Conservation (phyloP, 2,329 filamentous ascomycete genomes). For the Helotiales sp. region DNA sequence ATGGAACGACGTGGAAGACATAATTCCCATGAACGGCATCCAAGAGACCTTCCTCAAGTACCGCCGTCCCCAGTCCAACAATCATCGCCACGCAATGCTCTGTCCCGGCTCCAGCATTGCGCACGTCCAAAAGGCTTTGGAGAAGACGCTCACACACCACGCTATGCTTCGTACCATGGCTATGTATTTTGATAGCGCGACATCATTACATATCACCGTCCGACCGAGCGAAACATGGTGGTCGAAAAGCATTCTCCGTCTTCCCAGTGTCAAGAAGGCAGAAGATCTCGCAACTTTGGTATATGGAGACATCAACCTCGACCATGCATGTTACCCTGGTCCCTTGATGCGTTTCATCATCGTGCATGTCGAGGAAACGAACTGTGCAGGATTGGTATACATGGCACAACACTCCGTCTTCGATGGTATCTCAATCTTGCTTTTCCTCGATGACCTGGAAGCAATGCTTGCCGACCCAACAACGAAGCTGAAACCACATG, state of each 20-base stretch:
- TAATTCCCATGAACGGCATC: conserved; percentile 15
- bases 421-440: conserved; percentile 11
- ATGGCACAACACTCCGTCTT: conserved; percentile 16
- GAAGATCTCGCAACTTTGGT: background rate
- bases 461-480: background rate
- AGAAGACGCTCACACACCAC: conserved; percentile 8
- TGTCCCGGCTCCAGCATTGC: background rate
- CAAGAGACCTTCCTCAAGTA: conserved; percentile 8
- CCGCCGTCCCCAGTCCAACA: conserved; percentile 11
- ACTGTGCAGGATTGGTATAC: conserved; percentile 14
- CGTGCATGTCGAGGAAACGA: conserved; percentile 12
- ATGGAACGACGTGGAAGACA: conserved; percentile 18
- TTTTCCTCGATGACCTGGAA: conserved; percentile 16
- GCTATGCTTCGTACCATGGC: conserved; percentile 16
- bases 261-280: conserved; percentile 3
- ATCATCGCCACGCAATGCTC: conserved; percentile 12
- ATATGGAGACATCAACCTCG: conserved; percentile 11
- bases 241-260: conserved; percentile 7
- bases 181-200: background rate
- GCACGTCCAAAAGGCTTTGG: conserved; percentile 8
- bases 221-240: conserved; percentile 12
- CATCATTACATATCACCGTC: conserved; percentile 10
- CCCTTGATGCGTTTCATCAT: conserved; percentile 11
- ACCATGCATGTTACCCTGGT: conserved; percentile 10
- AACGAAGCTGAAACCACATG: background rate